Evolutionary conservation across 257 asterid species (phyloP), one percentile per base, ranked within the genome.

Genomic region (Rubia yunnanensis): DNA sequence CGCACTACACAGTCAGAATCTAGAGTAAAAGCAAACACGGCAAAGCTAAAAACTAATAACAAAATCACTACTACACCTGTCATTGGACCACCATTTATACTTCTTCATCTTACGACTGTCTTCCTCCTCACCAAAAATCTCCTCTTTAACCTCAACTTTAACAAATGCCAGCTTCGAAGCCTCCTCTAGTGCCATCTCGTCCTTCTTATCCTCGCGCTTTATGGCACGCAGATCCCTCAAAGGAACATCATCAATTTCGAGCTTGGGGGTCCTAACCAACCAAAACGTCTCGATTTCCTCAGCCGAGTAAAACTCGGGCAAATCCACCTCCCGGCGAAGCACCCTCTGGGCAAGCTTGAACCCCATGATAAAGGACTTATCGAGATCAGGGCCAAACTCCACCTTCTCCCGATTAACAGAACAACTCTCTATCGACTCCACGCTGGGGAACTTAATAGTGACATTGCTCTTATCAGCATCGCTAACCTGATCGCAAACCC

Each of bases 61-160:
- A 32, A 35, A 36, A n/a, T 35, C 11, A 67, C 4, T 14, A 65
- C 22, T 58, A 20, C 59, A 72, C 76, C 76, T 72, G n/a, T 72
- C 68, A 52, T 61, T 60, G 31, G 76, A 72, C 76, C 76, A 72
- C 63, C 64, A 72, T 39, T 66, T 72, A 38, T 60, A 66, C 52
- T 60, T 72, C 72, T 72, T 72, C 39, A n/a, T 53, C 67, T 72
- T 66, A 10, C 26, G 70, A 54, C 9, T 20, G 27, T 39, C 65
- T 3, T 39, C 69, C 18, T 64, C 70, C 28, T 66, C 76, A 24
- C 64, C 55, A 26, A 26, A n/a, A 26, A 35, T 72, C 76, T 72
- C 76, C 61, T 50, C 64, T 35, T 72, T 72, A 41, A 65, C 76
- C 15, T 72, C 76, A 20, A 58, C 72, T 35, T 72, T 72, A 31